These are phyloP conservation scores for Cystobasidium sp. DNA, from an alignment of 1,284 basidiomycete species.

Conservation along the genomic window DNA sequence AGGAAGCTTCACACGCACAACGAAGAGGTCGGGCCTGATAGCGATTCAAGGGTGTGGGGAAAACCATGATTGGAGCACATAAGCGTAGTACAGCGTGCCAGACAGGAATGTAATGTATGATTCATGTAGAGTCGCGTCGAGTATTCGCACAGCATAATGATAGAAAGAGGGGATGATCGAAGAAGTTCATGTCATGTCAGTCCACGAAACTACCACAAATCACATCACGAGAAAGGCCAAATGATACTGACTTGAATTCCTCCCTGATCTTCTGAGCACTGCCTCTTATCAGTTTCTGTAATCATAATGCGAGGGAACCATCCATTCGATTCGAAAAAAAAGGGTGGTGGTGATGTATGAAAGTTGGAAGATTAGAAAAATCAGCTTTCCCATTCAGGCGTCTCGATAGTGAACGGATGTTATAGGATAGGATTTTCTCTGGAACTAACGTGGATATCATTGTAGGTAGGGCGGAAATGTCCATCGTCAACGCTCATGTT, in stretches of 20 bases:
- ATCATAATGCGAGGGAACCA: background rate
- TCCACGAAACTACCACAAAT: background rate
- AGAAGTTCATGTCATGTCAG: background rate
- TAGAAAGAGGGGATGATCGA: background rate
- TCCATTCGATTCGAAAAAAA: background rate
- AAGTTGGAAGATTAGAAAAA: background rate
- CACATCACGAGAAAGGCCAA: background rate
- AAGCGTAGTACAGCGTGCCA: background rate
- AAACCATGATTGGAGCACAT: background rate
- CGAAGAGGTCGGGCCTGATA: conserved; percentile 61
- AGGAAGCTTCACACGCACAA: conserved; percentile 71
- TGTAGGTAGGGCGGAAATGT: conserved; percentile 75
- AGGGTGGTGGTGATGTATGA: background rate
- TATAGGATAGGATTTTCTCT: too few relatives aligned
- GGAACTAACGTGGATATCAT: conserved; percentile 73
- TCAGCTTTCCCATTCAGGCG: too few relatives aligned
- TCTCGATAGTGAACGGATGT: too few relatives aligned
- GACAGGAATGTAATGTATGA: conserved; percentile 30
- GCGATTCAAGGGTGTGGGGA: background rate
- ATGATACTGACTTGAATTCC: conserved; percentile 68
- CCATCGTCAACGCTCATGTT: conserved; percentile 60
- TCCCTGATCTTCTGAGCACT: conserved; percentile 66
- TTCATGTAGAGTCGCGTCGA: background rate
- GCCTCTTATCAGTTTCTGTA: conserved; percentile 66
- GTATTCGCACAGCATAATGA: background rate